Evolutionary conservation across 2,329 filamentous ascomycete genomes (phyloP).

Genomic region (Diaporthe citrichinensis): DNA sequence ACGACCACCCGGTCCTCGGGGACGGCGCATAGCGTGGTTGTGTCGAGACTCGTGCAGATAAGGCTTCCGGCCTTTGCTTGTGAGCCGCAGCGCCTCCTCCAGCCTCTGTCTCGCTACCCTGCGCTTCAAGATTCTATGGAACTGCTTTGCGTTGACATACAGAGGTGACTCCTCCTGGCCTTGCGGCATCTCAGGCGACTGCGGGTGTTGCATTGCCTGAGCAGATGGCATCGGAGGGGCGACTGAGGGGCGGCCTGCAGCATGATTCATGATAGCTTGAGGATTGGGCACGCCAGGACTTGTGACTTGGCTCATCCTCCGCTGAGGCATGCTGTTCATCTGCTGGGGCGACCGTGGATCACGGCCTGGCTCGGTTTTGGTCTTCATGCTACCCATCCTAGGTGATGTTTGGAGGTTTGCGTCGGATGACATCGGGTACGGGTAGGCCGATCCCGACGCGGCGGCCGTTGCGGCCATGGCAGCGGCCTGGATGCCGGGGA

Average conservation of each 20-base stretch:
- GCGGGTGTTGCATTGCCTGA: slow-evolving; percentile 76
- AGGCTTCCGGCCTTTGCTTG: slow-evolving; percentile 95
- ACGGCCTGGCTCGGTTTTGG: slow-evolving; percentile 77
- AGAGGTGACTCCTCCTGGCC: slow-evolving; percentile 90
- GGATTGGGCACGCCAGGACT: slow-evolving; percentile 82
- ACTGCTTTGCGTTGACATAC: slow-evolving; percentile 99
- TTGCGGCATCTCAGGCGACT: slow-evolving; percentile 85
- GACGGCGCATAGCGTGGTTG: slow-evolving; percentile 97
- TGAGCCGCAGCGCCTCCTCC: slow-evolving; percentile 91
- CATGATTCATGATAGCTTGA: slow-evolving; percentile 82
- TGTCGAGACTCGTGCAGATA: slow-evolving; percentile 98
- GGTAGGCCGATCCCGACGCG: slow-evolving; percentile 85
- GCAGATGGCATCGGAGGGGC: slow-evolving; percentile 72
- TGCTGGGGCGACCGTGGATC: slow-evolving; percentile 83
- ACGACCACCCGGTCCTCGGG: slow-evolving; percentile 91
- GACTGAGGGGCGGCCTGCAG: slow-evolving; percentile 63
- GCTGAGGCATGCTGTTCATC: slow-evolving; percentile 72
- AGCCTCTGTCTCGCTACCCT: slow-evolving; percentile 93
- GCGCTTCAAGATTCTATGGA: slow-evolving; percentile 95
- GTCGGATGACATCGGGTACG: slow-evolving; percentile 78
- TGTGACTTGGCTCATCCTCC: slow-evolving; percentile 81
- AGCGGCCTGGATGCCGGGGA: slow-evolving; percentile 87
- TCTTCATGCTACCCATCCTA: slow-evolving; percentile 76
- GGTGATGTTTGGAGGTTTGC: slow-evolving; percentile 81
- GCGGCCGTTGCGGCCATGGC: slow-evolving; percentile 94